These are phyloP conservation scores for Dendrobium officinale DNA, from an alignment of 106 monocot genomes.

Conservation along the genomic window DNA sequence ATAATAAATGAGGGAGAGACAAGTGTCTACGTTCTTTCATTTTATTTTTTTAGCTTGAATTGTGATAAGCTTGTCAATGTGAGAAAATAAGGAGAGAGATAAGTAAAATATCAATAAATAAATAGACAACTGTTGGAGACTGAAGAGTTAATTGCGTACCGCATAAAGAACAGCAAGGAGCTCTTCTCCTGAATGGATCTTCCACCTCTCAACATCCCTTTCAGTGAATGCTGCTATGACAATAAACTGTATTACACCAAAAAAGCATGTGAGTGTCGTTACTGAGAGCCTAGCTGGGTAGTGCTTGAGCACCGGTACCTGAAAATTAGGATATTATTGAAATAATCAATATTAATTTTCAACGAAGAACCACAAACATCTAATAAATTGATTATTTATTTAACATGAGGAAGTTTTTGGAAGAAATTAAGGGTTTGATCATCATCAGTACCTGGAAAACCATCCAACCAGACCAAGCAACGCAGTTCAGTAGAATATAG, in stretches of 20 bases:
- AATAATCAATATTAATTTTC: too few relatives aligned
- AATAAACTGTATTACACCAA: slow-evolving; percentile 72
- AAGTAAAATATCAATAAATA: too few relatives aligned
- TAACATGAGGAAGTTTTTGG: too few relatives aligned
- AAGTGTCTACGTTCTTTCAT: too few relatives aligned
- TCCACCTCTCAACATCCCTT: slow-evolving; percentile 55
- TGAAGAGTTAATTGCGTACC: slow-evolving; percentile 14
- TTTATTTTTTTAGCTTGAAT: too few relatives aligned
- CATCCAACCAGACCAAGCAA: slow-evolving; percentile 93
- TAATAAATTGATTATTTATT: too few relatives aligned
- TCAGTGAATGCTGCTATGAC: slow-evolving; percentile 63
- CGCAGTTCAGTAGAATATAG: slow-evolving; percentile 63
- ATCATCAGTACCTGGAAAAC: slow-evolving; percentile 51
- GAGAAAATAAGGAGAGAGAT: too few relatives aligned
- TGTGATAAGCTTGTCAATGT: too few relatives aligned
- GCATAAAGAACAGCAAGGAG: slow-evolving; percentile 75
- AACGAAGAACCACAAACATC: too few relatives aligned
- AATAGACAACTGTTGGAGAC: too few relatives aligned
- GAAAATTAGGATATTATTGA: not conserved
- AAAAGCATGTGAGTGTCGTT: slow-evolving; percentile 52
- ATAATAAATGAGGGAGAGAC: too few relatives aligned
- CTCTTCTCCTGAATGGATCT: slow-evolving; percentile 50
- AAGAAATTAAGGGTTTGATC: too few relatives aligned
- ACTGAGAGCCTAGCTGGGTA: slow-evolving; percentile 86
- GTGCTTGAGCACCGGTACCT: slow-evolving; percentile 74